These are phyloP conservation scores for Sugiyamaella pinicola DNA, from an alignment of 1,139 yeast genomes.

Conservation along the genomic window DNA sequence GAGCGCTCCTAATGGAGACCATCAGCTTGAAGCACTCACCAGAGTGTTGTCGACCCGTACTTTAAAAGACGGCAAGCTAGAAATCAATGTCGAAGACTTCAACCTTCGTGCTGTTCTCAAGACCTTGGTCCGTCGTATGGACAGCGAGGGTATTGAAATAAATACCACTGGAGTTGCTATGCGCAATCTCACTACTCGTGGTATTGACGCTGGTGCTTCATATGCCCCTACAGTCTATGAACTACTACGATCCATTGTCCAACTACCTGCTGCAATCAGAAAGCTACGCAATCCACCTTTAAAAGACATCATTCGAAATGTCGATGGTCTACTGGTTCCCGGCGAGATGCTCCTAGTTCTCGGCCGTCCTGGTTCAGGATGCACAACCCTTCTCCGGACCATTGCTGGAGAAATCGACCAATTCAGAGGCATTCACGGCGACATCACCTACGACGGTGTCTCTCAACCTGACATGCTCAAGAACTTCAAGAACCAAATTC, in stretches of 20 bases:
- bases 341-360: conserved; percentile 65
- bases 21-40: conserved; percentile 47
- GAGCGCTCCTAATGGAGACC: conserved; percentile 39
- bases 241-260: conserved; percentile 42
- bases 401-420: conserved; percentile 55
- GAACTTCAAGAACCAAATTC: conserved; percentile 53
- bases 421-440: conserved; percentile 48
- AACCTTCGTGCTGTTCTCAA: conserved; percentile 47
- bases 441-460: conserved; percentile 55
- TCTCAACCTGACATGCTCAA: conserved; percentile 53
- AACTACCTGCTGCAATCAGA: conserved; percentile 38
- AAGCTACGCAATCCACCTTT: conserved; percentile 38
- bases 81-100: conserved; percentile 46
- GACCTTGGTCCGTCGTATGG: conserved; percentile 35
- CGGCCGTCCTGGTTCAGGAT: conserved; percentile 72
- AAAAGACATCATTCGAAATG: conserved; percentile 50
- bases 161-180: conserved; percentile 55
- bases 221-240: conserved; percentile 54
- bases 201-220: conserved; percentile 56
- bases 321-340: conserved; percentile 51
- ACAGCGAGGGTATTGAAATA: conserved; percentile 51
- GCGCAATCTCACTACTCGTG: conserved; percentile 50
- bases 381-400: conserved; percentile 59
- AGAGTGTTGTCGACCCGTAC: conserved; percentile 49
- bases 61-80: conserved; percentile 42